These are phyloP conservation scores for Rachicladosporium sp. DNA, from an alignment of 2,329 filamentous ascomycete genomes.

Conservation along the genomic window DNA sequence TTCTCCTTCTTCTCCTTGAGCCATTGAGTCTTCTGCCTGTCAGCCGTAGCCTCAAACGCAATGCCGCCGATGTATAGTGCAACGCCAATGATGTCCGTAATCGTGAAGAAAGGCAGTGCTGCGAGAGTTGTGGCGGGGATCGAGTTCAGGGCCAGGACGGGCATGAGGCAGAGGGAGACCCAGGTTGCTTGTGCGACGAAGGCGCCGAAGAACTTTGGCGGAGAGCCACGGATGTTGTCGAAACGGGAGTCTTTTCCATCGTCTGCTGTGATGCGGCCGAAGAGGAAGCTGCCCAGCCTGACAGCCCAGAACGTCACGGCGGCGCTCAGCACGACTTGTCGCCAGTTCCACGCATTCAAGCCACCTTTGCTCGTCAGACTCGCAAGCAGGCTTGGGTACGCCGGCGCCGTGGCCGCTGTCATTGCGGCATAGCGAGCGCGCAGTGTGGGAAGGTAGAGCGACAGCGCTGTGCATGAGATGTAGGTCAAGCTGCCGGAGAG, in stretches of 20 bases:
- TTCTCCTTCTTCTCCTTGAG: constrained; percentile 48
- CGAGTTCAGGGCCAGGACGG: constrained; percentile 51
- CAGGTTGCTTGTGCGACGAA: constrained; percentile 53
- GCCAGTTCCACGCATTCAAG: constrained; percentile 45
- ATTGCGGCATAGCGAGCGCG: constrained; percentile 40
- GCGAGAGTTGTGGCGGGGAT: constrained; percentile 43
- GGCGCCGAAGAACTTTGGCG: constrained; percentile 41
- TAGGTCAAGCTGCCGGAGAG: constrained; percentile 55
- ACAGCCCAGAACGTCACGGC: constrained; percentile 51
- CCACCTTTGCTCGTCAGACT: too few relatives aligned
- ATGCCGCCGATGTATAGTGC: constrained; percentile 48
- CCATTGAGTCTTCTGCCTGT: constrained; percentile 54
- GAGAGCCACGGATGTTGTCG: constrained; percentile 40
- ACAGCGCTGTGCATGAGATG: constrained; percentile 50
- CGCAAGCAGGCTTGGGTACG: constrained; percentile 32
- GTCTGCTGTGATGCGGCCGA: constrained; percentile 46
- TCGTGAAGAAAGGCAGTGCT: constrained; percentile 35
- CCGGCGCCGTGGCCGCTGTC: constrained; percentile 29
- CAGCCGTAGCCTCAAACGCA: constrained; percentile 48
- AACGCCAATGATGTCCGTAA: constrained; percentile 46
- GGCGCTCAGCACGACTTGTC: constrained; percentile 42
- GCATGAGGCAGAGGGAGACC: constrained; percentile 55
- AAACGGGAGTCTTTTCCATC: constrained; percentile 48
- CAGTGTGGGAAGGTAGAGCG: constrained; percentile 48
- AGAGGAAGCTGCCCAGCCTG: constrained; percentile 52